These are phyloP conservation scores for Starmerella floris DNA, from an alignment of 805 yeast species.

Conservation along the genomic window DNA sequence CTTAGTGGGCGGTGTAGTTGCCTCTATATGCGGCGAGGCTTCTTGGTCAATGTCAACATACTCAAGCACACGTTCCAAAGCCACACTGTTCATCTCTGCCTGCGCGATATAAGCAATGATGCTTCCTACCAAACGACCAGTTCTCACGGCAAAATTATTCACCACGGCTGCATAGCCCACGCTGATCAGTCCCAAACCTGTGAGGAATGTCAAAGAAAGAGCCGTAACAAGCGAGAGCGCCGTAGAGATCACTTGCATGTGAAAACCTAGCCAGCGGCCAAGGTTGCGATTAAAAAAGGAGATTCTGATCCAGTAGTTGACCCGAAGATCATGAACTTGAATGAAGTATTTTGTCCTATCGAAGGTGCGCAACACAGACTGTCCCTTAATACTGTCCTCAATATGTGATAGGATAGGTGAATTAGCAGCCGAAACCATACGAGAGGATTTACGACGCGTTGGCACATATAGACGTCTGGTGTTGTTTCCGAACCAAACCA, in stretches of 20 bases:
- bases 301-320: constrained; percentile 21
- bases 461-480: constrained; percentile 57
- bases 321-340: constrained; percentile 23
- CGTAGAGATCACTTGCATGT: constrained; percentile 76
- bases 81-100: constrained; percentile 82
- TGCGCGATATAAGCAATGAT: constrained; percentile 87
- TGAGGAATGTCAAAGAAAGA: constrained; percentile 52
- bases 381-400: constrained; percentile 68
- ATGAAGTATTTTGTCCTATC: constrained; percentile 50
- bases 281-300: constrained; percentile 70
- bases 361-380: constrained; percentile 63
- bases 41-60: constrained; percentile 66
- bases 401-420: constrained; percentile 72
- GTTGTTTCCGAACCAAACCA: constrained; percentile 43
- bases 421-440: constrained; percentile 53
- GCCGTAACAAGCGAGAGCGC: constrained; percentile 68
- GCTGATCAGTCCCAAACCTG: constrained; percentile 45
- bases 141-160: constrained; percentile 71
- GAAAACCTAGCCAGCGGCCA: constrained; percentile 83
- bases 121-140: constrained; percentile 78
- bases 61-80: constrained; percentile 73
- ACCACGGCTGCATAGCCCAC: constrained; percentile 86
- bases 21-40: constrained; percentile 61
- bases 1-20: constrained; percentile 46
- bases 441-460: constrained; percentile 60